Percentiles rank a stretch among this genome's conserved stretches.
Evolutionary conservation across 2,329 filamentous ascomycete species (phyloP).

Genomic region (Pseudocercospora fijiensis): DNA sequence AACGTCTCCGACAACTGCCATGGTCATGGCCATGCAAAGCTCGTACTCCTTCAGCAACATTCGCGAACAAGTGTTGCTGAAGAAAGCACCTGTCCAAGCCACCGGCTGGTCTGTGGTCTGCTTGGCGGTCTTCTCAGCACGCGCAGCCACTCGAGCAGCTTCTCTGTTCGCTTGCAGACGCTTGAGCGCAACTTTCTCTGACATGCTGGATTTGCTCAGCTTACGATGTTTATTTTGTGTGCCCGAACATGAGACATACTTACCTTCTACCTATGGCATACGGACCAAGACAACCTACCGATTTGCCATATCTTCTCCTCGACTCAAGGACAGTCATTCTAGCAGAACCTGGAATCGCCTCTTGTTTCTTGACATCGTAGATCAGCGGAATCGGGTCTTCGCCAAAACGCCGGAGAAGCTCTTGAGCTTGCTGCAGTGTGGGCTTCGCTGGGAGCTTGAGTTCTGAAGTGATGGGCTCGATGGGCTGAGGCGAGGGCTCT

Average conservation of each 20-base stretch:
- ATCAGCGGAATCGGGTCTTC: not conserved
- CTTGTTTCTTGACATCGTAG: not conserved
- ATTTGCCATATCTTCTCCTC: not conserved
- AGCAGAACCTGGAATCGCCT: not conserved
- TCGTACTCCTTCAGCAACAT: not conserved
- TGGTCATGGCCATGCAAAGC: not conserved
- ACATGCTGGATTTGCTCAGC: not conserved
- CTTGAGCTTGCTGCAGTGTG: not conserved
- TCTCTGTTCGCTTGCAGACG: not conserved
- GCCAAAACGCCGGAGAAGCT: not conserved
- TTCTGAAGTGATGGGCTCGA: not conserved
- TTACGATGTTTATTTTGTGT: not conserved
- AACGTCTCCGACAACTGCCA: not conserved
- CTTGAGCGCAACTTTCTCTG: not conserved
- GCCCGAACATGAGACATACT: not conserved
- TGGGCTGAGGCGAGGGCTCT: not conserved
- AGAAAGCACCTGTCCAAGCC: not conserved
- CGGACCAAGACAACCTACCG: not conserved
- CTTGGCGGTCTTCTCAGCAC: not conserved
- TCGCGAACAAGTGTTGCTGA: too few relatives aligned
- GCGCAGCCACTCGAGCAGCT: not conserved
- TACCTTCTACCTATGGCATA: not conserved
- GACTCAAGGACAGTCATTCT: not conserved
- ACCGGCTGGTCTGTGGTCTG: not conserved
- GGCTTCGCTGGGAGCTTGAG: not conserved